phyloP scores from a whole-genome alignment of 345 rosid genomes.

The Populus alba region DNA sequence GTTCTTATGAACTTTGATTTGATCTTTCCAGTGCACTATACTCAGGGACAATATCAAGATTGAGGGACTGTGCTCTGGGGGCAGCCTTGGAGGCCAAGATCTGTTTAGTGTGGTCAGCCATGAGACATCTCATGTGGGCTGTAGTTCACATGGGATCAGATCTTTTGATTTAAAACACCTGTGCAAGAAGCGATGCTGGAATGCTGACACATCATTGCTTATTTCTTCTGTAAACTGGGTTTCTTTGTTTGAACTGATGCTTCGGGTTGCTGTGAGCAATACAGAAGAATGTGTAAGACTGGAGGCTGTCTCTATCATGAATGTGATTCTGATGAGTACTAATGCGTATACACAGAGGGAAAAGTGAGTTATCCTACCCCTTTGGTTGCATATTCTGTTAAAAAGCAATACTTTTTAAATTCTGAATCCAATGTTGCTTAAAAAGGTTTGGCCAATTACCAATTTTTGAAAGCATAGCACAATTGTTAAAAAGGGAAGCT shows the following conservation, averaged over 20 bases:
- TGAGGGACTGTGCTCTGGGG: constrained; percentile 39
- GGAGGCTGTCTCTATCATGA: constrained; percentile 80
- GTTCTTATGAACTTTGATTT: constrained; percentile 82
- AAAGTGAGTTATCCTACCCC: constrained; percentile 48
- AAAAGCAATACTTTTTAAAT: background rate
- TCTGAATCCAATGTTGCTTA: constrained; percentile 14
- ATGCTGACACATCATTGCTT: constrained; percentile 21
- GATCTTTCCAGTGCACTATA: constrained; percentile 89
- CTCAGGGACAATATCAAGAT: constrained; percentile 73
- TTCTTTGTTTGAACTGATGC: constrained; percentile 54
- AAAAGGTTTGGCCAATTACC: constrained; percentile 51
- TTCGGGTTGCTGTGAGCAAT: constrained; percentile 41
- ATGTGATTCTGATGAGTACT: constrained; percentile 56
- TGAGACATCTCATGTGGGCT: constrained; percentile 21
- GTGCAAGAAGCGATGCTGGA: constrained; percentile 23
- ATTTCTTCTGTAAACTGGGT: constrained; percentile 53
- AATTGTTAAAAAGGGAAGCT: constrained; percentile 52
- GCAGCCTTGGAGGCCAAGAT: constrained; percentile 24
- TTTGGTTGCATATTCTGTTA: background rate
- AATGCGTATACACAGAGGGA: constrained; percentile 59
- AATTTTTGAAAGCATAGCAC: constrained; percentile 50
- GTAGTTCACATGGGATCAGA: constrained; percentile 11
- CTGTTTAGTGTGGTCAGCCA: constrained; percentile 16
- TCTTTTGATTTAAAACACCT: constrained; percentile 28
- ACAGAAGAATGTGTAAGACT: constrained; percentile 51